These are phyloP conservation scores for Lasiosphaeris hirsuta DNA, from an alignment of 495 filamentous ascomycete species.

Conservation along the genomic window DNA sequence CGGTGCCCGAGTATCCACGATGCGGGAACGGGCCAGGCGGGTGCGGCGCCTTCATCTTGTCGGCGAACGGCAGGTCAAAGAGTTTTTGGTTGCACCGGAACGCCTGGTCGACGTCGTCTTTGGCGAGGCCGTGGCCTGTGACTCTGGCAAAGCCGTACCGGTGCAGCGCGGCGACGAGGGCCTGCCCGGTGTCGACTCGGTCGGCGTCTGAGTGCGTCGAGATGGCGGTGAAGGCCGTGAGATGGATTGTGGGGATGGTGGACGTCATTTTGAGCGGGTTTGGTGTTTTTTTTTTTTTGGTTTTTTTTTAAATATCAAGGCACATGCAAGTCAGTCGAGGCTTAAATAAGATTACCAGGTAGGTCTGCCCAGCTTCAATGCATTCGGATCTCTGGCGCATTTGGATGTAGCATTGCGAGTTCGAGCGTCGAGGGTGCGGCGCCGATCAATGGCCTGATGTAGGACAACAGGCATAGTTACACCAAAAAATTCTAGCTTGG, in stretches of 20 bases:
- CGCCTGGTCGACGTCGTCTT: slow-evolving; percentile 43
- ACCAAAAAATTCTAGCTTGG: too few species aligned
- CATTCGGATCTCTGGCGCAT: too few species aligned
- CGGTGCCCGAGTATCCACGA: slow-evolving; percentile 28
- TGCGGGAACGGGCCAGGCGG: slow-evolving; percentile 25
- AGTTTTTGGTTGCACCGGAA: slow-evolving; percentile 47
- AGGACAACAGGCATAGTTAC: too few species aligned
- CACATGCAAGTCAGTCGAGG: too few species aligned
- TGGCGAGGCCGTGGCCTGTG: slow-evolving; percentile 49
- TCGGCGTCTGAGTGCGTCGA: background rate
- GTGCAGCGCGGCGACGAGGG: background rate
- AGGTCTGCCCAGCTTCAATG: too few species aligned
- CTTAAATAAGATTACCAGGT: too few species aligned
- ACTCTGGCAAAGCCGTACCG: slow-evolving; percentile 54
- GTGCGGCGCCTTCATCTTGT: slow-evolving; percentile 31
- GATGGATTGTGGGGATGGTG: background rate
- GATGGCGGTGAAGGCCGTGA: background rate
- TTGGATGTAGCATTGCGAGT: too few species aligned
- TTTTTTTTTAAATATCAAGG: too few species aligned
- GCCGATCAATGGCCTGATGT: too few species aligned
- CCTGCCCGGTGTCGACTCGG: background rate
- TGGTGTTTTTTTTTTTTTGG: too few species aligned
- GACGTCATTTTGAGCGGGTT: too few species aligned
- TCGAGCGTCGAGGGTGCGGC: too few species aligned
- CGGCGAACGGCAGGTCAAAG: slow-evolving; percentile 27